Base-by-base conservation (phyloP, 2,329 filamentous ascomycete species). In the Aspergillus nomiae region DNA sequence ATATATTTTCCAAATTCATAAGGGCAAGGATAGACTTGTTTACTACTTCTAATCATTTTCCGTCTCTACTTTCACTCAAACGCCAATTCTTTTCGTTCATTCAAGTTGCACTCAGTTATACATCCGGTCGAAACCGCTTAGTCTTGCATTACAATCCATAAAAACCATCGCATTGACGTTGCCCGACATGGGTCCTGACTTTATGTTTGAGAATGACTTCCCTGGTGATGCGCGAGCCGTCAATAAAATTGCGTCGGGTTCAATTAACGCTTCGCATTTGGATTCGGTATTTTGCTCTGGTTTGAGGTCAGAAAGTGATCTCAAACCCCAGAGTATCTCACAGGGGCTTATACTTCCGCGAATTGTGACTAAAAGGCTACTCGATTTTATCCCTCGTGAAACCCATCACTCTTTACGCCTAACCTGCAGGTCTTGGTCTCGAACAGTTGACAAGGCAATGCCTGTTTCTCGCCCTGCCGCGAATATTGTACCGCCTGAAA, bases 401-500 rank as follows among this genome's bases (percentile, higher is more conserved):
- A 59, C 63, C 28, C 64, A 55, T 36, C 50, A 41, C 30, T 62
- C 71, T 28, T 59, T 79, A 43, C 74, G 77, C 51, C 63, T 76
- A 38, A 74, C 75, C 1, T 77, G 73, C 67, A 75, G 70, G 38
- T 67, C 67, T 19, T 81, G 77, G 78, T 71, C 72, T 48, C 60
- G 66, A 9, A 68, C 70, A 30, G 62, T 79, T n/a, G 68, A 63
- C 38, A 62, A 61, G 41, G 46, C 63, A 66, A 56, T 63, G 30
- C 63, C 74, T 30, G 21, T 70, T 28, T 60, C 65, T 24, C 66
- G 73, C 61, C 68, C 77, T 55, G 56, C 74, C 51, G 69, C 74
- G 55, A 80, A 77, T 59, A 59, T 69, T 36, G 61, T 81, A 19
- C 84, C 85, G 1, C 68, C 74, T 11, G 85, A 87, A 67, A 79